Evolutionary conservation across 2,329 filamentous ascomycete species (phyloP), one percentile per base, ranked within the genome.

Genomic region (Aaosphaeria pasadenensis): DNA sequence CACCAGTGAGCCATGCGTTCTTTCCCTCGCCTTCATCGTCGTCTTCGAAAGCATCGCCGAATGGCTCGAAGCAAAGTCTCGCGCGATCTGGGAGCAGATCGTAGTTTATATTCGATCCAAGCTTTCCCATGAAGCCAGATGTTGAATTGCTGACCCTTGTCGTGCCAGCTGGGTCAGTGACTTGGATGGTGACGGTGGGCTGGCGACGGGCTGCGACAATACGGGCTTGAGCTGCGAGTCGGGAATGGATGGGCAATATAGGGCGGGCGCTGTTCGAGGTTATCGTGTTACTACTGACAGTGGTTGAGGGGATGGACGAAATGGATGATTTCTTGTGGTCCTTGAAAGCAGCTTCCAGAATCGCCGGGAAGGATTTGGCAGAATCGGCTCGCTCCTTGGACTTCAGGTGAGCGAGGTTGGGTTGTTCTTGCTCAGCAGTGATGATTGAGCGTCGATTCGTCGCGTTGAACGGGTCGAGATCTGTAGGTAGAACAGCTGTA

Each of bases 221-320:
- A 1, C 87, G 78, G 0, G 77, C 70, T 63, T 91, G 87, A 0
- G 87, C 87, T 11, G 82, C 79, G 5, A 84, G 72, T 0, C 87
- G 82, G 1, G 86, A 78, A n/a, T 66, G 81, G 1, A 85, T 76
- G 6, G 70, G 59, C 2, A 64, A 59, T 2, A 71, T 56, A 7
- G 58, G 51, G 28, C 59, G 56, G 17, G 57, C 43, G 43, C 56
- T 55, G 28, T 48, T 29, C 11, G 42, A 28, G 38, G 39, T 53
- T 38, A 31, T 43, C 39, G 48, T 48, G 35, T 39, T 52, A 30
- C 11, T 49, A 11, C 9, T 36, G 4, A 11, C 47, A 42, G 11
- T 55, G 47, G 17, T 53, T 48, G 13, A 6, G 35, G n/a, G 29
- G 7, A 24, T 7, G n/a, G 46, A 17, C 11, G 47, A 28, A 38